Percentiles rank a stretch among this genome's conserved stretches.
Conservation (phyloP, 129 eudicot genomes). For the Dittrichia graveolens region DNA sequence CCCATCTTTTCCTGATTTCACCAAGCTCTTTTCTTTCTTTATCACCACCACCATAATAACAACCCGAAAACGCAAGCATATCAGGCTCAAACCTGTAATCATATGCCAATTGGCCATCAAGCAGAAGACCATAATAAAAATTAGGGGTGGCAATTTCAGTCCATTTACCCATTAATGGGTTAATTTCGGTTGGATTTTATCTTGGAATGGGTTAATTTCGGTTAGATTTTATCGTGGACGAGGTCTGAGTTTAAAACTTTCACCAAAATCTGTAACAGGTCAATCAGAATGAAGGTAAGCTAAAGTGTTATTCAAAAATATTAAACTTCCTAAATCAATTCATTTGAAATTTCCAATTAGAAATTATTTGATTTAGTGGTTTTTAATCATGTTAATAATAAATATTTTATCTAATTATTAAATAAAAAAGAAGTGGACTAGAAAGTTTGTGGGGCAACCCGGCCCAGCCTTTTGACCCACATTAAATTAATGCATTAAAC, state of each 20-base stretch:
- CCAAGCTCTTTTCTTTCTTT: conserved; percentile 92
- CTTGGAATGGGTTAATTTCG: neutral
- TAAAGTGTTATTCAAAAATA: neutral
- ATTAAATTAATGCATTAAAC: too few relatives aligned
- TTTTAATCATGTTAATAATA: neutral
- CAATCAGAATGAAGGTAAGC: neutral
- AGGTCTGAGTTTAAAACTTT: neutral
- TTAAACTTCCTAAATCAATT: neutral
- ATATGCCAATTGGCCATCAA: neutral
- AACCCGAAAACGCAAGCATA: conserved; percentile 98
- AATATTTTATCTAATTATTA: neutral
- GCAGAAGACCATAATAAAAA: neutral
- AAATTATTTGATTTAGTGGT: neutral
- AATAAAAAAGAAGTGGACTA: neutral
- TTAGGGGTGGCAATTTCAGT: conserved; percentile 15
- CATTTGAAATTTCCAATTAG: neutral
- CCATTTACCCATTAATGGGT: neutral
- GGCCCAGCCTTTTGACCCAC: neutral
- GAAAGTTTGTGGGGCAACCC: neutral
- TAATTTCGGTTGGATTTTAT: neutral
- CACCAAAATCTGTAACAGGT: neutral
- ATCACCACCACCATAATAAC: conserved; percentile 98
- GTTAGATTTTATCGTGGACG: neutral
- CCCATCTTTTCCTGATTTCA: conserved; percentile 96
- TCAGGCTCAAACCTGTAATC: conserved; percentile 86